Percentiles rank a stretch among this genome's conserved stretches.
These are phyloP conservation scores for Hericium rajendrae DNA, from an alignment of 768 basidiomycete species.

Conservation along the genomic window DNA sequence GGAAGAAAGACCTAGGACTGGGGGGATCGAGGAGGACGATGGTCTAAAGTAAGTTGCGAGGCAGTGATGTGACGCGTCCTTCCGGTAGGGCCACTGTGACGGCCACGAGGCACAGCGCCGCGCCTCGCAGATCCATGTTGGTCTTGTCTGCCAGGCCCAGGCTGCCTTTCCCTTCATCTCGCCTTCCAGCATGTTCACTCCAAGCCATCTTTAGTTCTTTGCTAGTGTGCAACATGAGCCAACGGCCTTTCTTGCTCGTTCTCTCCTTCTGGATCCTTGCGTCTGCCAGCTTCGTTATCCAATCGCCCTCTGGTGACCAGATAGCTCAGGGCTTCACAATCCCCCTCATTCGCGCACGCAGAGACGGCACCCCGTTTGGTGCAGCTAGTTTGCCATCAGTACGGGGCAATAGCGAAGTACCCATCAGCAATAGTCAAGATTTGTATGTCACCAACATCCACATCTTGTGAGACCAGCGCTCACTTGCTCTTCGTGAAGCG, in stretches of 20 bases:
- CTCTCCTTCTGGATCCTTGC: background rate
- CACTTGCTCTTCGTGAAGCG: slow-evolving; percentile 17
- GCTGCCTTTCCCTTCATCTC: background rate
- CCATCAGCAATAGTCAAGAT: slow-evolving; percentile 11
- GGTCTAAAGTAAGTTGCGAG: slow-evolving; percentile 11
- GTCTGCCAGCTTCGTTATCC: background rate
- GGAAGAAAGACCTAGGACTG: background rate
- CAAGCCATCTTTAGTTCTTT: background rate
- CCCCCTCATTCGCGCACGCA: background rate
- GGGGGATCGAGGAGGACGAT: slow-evolving; percentile 6
- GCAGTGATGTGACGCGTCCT: slow-evolving; percentile 6
- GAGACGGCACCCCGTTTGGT: background rate
- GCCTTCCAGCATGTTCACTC: background rate
- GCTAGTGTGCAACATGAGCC: background rate
- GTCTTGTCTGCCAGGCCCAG: background rate
- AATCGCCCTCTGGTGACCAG: background rate
- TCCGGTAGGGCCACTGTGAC: background rate
- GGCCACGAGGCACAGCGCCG: background rate
- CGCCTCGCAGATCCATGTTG: background rate
- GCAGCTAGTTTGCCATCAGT: too few relatives aligned
- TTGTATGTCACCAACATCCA: slow-evolving; percentile 16
- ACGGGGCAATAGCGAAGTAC: slow-evolving; percentile 5
- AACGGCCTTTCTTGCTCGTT: too few relatives aligned
- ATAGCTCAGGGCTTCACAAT: background rate
- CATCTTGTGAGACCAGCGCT: background rate